Evolutionary conservation across 345 rosid genomes (phyloP).

Genomic region (Microcos paniculata): DNA sequence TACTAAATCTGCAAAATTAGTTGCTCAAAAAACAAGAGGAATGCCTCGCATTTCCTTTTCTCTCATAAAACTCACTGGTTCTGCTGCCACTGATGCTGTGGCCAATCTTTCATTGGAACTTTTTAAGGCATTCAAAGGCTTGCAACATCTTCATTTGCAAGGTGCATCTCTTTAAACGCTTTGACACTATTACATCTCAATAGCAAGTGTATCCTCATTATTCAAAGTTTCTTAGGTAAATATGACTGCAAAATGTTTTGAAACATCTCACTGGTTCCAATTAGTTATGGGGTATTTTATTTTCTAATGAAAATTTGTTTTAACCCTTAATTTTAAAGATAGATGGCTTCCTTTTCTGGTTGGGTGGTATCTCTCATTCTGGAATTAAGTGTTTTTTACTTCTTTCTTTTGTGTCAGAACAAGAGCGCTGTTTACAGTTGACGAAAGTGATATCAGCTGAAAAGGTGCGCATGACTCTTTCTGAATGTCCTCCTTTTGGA

Average conservation of each 20-base stretch:
- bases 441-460: conserved; percentile 24
- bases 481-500: background rate
- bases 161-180: conserved; percentile 48
- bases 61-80: conserved; percentile 50
- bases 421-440: conserved; percentile 25
- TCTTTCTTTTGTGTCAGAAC: conserved; percentile 29
- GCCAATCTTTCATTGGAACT: conserved; percentile 62
- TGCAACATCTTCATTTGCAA: conserved; percentile 32
- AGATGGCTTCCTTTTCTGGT: background rate
- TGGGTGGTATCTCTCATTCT: background rate
- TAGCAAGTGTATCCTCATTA: background rate
- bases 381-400: conserved; percentile 6
- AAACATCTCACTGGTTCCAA: background rate
- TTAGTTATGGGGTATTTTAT: background rate
- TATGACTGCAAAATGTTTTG: background rate
- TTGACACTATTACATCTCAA: background rate
- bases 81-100: conserved; percentile 60
- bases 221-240: background rate
- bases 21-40: conserved; percentile 88
- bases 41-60: conserved; percentile 71
- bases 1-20: conserved; percentile 51
- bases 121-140: conserved; percentile 52
- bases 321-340: background rate
- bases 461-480: conserved; percentile 30
- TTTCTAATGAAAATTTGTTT: background rate